Conservation (phyloP, 192 early-diverging fungal genomes). For the Gryganskiella cystojenkinii region DNA sequence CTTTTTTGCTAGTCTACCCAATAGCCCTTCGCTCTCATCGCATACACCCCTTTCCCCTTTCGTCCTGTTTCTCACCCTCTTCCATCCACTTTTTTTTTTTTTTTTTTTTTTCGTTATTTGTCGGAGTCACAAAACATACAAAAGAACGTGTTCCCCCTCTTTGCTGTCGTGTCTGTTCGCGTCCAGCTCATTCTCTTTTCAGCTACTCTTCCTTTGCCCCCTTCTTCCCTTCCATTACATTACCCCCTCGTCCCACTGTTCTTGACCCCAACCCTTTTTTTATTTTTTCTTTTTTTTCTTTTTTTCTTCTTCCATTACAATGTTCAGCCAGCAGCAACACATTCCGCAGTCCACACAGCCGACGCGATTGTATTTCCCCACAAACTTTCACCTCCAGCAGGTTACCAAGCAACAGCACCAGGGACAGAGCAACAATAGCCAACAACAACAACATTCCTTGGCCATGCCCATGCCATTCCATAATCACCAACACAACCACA, state of each 20-base stretch:
- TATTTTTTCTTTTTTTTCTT: not conserved
- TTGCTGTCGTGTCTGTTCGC: not conserved
- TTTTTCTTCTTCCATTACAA: not conserved
- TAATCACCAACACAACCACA: constrained; percentile 24
- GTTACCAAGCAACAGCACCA: constrained; percentile 3
- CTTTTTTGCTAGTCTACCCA: not conserved
- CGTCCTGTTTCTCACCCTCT: not conserved
- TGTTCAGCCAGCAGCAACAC: constrained; percentile 43
- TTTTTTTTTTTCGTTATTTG: not conserved
- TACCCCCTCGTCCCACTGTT: not conserved
- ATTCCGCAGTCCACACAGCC: constrained; percentile 35
- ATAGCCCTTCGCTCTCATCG: not conserved
- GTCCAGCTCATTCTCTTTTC: not conserved
- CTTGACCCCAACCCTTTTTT: not conserved
- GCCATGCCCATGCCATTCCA: constrained; percentile 41
- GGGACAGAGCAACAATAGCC: constrained; percentile 15
- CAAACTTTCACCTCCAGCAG: constrained; percentile 50
- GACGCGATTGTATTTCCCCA: constrained; percentile 50
- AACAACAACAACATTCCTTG: constrained; percentile 35
- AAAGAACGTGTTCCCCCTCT: not conserved
- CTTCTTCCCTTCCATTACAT: not conserved
- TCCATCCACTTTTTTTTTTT: not conserved
- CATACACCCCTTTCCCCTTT: not conserved
- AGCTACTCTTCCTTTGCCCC: not conserved
- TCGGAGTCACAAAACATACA: not conserved